Base-by-base conservation (phyloP, 2,329 filamentous ascomycete species). In the Emmonsiellopsis sp. region DNA sequence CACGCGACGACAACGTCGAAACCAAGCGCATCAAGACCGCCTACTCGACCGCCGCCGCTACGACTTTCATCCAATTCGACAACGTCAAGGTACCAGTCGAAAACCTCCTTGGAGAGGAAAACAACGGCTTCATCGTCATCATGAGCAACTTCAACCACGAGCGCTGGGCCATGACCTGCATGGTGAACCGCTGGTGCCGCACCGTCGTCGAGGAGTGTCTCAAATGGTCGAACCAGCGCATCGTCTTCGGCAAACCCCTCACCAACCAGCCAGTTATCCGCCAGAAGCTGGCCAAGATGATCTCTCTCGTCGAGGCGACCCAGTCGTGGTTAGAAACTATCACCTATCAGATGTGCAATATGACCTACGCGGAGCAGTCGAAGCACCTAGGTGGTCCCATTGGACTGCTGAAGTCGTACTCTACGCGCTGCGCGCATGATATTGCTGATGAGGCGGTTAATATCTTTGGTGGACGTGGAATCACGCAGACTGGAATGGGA, bases 271-370 rank as follows among this genome's bases (percentile, higher is more conserved):
- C 82, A 48, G 77, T 81, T 41, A 84, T 84, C 52, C 73, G 85
- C 16, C 84, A 87, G 64, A 94, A 94, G 83, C 81, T 94, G 54
- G 89, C 89, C 57, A 88, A 87, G 67, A 93, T 94, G 87, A 93
- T 94, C 60, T 82, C 86, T 4, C 82, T 87, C 49, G 80, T 83
- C 60, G 89, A 95, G 70, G 79, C 86, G n/a, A 85, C 87, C 71
- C 89, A 94, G 69, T 81, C 88, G 16, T 94, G 87, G 87, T 80
- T 93, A 48, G 89, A 94, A 69, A 82, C 81, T 42, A 84, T 93
- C 65, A 89, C 88, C 16, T 89, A 89, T 74, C 89, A 94, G 67
- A 94, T 94, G 89, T 86, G 80, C 74, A 78, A 89, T 68, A 89
- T 94, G 86, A 80, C 80, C 35, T 93, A 94, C 70, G 77, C 79